phyloP scores from a whole-genome alignment of 257 asterid genomes.

The Mitragyna speciosa region DNA sequence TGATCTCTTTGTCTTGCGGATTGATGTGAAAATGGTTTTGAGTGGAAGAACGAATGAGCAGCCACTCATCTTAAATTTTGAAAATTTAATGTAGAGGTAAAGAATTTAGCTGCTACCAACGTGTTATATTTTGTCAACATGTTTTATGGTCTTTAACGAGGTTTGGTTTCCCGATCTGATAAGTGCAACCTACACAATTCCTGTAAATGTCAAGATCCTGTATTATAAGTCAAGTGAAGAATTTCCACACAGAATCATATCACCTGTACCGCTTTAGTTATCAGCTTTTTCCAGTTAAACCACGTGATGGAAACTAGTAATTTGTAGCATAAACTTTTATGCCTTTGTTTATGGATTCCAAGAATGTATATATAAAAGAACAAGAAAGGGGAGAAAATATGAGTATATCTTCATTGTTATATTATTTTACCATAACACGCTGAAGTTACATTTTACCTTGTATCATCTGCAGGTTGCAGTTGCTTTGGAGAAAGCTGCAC shows the following conservation, averaged over 20 bases:
- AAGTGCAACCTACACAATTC: not conserved
- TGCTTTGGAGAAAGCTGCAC: constrained; percentile 95
- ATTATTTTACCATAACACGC: not conserved
- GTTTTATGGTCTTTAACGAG: not conserved
- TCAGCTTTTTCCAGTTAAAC: not conserved
- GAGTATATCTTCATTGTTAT: not conserved
- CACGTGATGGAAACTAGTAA: not conserved
- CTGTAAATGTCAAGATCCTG: not conserved
- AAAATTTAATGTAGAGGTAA: not conserved
- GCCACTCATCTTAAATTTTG: not conserved
- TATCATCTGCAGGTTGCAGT: constrained; percentile 74
- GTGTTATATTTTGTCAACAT: not conserved
- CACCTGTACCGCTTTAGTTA: not conserved
- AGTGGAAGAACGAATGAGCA: not conserved
- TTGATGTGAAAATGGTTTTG: not conserved
- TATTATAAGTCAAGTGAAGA: not conserved
- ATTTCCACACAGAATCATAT: not conserved
- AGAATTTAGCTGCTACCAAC: not conserved
- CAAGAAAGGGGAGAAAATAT: not conserved
- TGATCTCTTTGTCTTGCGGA: not conserved
- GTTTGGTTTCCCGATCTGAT: not conserved
- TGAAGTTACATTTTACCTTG: not conserved
- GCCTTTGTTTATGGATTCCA: not conserved
- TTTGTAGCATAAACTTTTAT: not conserved
- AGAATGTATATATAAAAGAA: not conserved